phyloP scores from a whole-genome alignment of 2,329 filamentous ascomycete species.

The Bipolaris bicolor region DNA sequence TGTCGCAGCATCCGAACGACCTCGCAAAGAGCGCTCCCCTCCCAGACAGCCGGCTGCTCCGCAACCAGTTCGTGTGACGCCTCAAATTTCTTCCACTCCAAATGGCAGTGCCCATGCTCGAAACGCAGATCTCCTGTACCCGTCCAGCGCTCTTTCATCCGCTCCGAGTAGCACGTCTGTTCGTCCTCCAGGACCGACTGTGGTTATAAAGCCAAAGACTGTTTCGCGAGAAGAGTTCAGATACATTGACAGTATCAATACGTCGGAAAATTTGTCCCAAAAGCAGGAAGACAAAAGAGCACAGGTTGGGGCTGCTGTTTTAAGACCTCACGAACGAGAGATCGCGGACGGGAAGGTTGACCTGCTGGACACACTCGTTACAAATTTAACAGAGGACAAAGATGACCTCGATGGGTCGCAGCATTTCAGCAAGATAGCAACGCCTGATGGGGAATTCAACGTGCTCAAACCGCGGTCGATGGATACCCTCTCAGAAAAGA shows the following conservation, averaged over 20 bases:
- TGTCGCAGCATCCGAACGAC: slow-evolving; percentile 15
- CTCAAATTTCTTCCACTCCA: slow-evolving; percentile 17
- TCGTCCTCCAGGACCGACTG: slow-evolving; percentile 48
- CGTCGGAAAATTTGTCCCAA: slow-evolving; percentile 43
- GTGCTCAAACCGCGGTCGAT: slow-evolving; percentile 72
- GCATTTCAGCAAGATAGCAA: slow-evolving; percentile 61
- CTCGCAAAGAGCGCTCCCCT: slow-evolving; percentile 17
- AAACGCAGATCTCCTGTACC: slow-evolving; percentile 22
- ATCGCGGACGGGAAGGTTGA: slow-evolving; percentile 76
- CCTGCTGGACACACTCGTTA: slow-evolving; percentile 71
- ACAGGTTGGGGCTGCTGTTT: slow-evolving; percentile 63
- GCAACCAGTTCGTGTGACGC: slow-evolving; percentile 16
- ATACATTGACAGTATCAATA: slow-evolving; percentile 46
- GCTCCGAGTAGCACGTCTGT: slow-evolving; percentile 23
- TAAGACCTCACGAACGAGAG: slow-evolving; percentile 78
- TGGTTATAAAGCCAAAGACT: slow-evolving; percentile 56
- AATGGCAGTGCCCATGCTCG: slow-evolving; percentile 22
- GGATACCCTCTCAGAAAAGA: slow-evolving; percentile 71
- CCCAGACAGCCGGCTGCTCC: slow-evolving; percentile 17
- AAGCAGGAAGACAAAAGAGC: slow-evolving; percentile 62
- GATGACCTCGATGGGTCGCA: slow-evolving; percentile 67
- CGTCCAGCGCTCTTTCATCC: slow-evolving; percentile 22
- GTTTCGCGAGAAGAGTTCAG: slow-evolving; percentile 51
- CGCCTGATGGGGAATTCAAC: slow-evolving; percentile 65
- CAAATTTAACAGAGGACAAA: slow-evolving; percentile 78